These are phyloP conservation scores for Bremia lactucae DNA, from an alignment of 352 stramenopile genomes.

Conservation along the genomic window DNA sequence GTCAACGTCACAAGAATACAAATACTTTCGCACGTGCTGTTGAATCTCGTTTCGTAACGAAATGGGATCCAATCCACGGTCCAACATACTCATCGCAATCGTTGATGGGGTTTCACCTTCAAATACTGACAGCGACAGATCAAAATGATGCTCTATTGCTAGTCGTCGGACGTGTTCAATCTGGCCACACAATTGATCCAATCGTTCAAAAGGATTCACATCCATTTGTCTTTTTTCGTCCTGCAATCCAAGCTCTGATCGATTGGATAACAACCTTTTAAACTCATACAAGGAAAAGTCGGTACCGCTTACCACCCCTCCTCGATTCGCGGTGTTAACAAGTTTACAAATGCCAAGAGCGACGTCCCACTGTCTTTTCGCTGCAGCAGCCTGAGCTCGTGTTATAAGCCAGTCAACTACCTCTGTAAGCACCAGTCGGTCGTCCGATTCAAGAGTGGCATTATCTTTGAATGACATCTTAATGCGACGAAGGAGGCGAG, in stretches of 20 bases:
- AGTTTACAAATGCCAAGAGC: constrained; percentile 27
- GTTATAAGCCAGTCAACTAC: constrained; percentile 25
- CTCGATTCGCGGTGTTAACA: constrained; percentile 4
- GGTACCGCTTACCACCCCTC: background rate
- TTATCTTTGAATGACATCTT: constrained; percentile 1
- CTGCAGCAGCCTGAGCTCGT: constrained; percentile 18
- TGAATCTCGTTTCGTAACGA: constrained; percentile 26
- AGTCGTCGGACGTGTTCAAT: constrained; percentile 47
- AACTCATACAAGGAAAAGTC: constrained; percentile 18
- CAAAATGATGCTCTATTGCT: constrained; percentile 33
- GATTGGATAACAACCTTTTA: constrained; percentile 8
- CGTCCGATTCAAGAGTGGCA: background rate
- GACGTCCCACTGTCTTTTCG: constrained; percentile 17
- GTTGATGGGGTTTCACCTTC: constrained; percentile 42
- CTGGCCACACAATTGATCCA: constrained; percentile 29
- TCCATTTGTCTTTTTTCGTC: background rate
- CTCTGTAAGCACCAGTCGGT: constrained; percentile 10
- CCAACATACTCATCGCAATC: constrained; percentile 71
- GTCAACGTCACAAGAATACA: constrained; percentile 25
- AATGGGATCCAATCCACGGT: constrained; percentile 30
- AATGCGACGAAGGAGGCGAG: too few species aligned
- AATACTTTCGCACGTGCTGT: constrained; percentile 36
- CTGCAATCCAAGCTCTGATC: background rate
- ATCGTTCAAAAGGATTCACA: constrained; percentile 8
- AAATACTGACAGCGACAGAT: constrained; percentile 47